phyloP scores from a whole-genome alignment of 2,329 filamentous ascomycete species.

The Paraconiothyrium brasiliense region DNA sequence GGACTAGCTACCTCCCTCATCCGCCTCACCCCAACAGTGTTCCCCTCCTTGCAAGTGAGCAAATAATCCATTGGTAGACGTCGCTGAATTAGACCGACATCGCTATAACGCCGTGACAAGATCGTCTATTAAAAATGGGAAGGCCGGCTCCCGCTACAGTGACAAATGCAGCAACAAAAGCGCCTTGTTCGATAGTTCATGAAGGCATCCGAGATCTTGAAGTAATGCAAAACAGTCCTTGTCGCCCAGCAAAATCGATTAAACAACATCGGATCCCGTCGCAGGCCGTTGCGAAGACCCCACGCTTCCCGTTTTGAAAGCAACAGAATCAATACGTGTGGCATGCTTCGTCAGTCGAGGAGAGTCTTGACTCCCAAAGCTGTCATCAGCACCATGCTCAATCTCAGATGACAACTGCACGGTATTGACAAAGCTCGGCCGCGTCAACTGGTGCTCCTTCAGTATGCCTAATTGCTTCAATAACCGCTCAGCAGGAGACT shows the following conservation, averaged over 20 bases:
- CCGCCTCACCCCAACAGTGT: too few relatives aligned
- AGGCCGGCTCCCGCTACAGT: not conserved
- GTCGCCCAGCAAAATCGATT: not conserved
- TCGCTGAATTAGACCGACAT: not conserved
- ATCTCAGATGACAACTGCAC: conserved; percentile 12
- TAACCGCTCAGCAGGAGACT: conserved; percentile 29
- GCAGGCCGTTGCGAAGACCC: conserved; percentile 1
- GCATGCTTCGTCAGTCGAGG: conserved; percentile 17
- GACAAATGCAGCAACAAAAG: not conserved
- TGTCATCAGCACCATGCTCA: conserved; percentile 17
- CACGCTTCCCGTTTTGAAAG: conserved; percentile 23
- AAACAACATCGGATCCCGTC: not conserved
- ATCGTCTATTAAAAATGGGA: not conserved
- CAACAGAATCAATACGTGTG: conserved; percentile 26
- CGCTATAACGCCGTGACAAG: not conserved
- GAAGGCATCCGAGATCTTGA: not conserved
- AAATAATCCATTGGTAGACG: not conserved
- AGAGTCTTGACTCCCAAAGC: conserved; percentile 19
- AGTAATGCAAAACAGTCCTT: not conserved
- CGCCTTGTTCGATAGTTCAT: not conserved
- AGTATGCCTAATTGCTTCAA: conserved; percentile 33
- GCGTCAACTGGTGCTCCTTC: conserved; percentile 27
- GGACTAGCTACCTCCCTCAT: too few relatives aligned
- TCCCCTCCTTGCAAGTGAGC: too few relatives aligned
- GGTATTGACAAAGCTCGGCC: conserved; percentile 32